Evolutionary conservation across 495 filamentous ascomycete species (phyloP).

Genomic region (Tuber borchii): DNA sequence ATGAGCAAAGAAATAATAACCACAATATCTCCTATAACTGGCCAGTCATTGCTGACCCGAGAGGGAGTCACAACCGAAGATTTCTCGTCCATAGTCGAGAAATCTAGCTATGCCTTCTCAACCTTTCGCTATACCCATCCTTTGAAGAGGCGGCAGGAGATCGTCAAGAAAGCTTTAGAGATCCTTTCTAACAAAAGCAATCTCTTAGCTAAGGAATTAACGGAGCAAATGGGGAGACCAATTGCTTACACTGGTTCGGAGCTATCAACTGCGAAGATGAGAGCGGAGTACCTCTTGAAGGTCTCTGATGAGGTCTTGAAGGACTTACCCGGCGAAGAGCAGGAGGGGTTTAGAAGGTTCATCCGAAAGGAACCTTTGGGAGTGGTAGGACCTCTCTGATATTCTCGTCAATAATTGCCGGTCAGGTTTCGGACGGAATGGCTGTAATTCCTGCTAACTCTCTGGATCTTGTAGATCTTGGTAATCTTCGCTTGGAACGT

Average conservation of each 20-base stretch:
- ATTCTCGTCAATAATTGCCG: neutral
- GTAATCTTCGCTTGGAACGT: conserved; percentile 95
- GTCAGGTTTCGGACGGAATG: neutral
- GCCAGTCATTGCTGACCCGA: conserved; percentile 66
- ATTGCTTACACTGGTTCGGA: conserved; percentile 78
- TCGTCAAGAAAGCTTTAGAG: conserved; percentile 67
- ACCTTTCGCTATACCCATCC: conserved; percentile 58
- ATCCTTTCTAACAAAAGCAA: conserved; percentile 63
- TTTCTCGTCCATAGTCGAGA: conserved; percentile 57
- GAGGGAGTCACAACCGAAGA: conserved; percentile 62
- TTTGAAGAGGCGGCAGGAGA: conserved; percentile 62
- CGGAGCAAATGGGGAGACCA: conserved; percentile 89
- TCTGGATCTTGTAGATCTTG: conserved; percentile 43
- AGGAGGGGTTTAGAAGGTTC: conserved; percentile 80
- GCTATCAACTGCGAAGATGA: conserved; percentile 69
- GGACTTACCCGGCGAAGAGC: conserved; percentile 69
- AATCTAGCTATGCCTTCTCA: conserved; percentile 64
- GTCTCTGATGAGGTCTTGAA: conserved; percentile 65
- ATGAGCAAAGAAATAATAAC: conserved; percentile 79
- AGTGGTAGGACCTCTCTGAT: conserved; percentile 48
- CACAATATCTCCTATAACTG: conserved; percentile 83
- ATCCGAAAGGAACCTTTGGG: conserved; percentile 82
- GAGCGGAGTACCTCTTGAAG: conserved; percentile 73
- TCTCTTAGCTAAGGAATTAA: conserved; percentile 75
- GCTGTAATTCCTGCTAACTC: conserved; percentile 1